Evolutionary conservation across 176 grass and related monocot species (phyloP).

Genomic region (Eleusine indica): DNA sequence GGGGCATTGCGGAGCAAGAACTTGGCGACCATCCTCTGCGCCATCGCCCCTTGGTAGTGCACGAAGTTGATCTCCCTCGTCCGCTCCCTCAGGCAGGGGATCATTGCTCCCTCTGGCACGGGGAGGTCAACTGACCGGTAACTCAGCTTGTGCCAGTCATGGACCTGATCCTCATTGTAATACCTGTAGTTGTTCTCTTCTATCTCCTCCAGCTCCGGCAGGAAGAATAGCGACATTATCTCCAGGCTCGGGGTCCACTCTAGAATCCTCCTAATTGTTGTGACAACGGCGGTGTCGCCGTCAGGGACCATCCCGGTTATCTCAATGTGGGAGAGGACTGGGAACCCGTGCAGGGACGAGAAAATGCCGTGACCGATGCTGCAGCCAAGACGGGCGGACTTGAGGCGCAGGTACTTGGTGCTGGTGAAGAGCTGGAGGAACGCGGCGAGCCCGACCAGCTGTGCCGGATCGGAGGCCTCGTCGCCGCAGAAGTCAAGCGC

Average conservation of each 20-base stretch:
- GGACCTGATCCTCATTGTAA: too few species aligned
- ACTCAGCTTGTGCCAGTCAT: too few species aligned
- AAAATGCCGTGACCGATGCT: not conserved
- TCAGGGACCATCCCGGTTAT: conserved; percentile 3
- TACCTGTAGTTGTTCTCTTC: too few species aligned
- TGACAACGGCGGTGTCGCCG: not conserved
- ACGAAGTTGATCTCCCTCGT: conserved; percentile 22
- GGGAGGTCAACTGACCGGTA: too few species aligned
- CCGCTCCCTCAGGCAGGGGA: conserved; percentile 11
- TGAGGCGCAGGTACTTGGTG: not conserved
- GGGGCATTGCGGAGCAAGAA: conserved; percentile 25
- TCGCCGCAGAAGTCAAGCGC: not conserved
- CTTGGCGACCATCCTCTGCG: conserved; percentile 18
- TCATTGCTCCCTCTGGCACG: too few species aligned
- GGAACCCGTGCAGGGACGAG: not conserved
- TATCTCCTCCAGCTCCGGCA: not conserved
- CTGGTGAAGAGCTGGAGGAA: not conserved
- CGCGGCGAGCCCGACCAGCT: not conserved
- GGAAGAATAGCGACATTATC: conserved; percentile 7
- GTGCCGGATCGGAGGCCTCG: not conserved
- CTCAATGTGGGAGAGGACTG: not conserved
- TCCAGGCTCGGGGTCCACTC: not conserved
- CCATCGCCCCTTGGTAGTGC: conserved; percentile 15
- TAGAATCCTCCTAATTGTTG: not conserved
- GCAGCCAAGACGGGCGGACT: not conserved